Evolutionary conservation across 805 yeast species (phyloP).

Genomic region (Yarrowia alimentaria): DNA sequence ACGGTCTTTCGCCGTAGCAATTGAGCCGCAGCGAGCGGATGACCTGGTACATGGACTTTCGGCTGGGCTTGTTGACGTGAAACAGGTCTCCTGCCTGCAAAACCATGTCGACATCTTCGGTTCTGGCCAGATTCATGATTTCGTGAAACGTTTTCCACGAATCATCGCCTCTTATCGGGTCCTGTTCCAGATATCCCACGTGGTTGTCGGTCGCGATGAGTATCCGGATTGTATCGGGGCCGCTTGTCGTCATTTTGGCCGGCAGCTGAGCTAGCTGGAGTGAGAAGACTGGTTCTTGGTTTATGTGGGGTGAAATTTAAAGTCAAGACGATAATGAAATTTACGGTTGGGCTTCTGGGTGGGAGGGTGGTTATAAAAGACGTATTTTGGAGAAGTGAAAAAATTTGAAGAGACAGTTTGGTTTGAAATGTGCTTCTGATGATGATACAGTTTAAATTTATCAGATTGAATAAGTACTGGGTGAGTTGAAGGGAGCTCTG

Average conservation of each 20-base stretch:
- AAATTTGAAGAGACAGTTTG: too few species aligned
- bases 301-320: not conserved
- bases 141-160: constrained; percentile 87
- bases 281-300: too few species aligned
- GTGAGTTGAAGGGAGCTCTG: too few species aligned
- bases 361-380: too few species aligned
- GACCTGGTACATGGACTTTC: constrained; percentile 81
- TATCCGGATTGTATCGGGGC: constrained; percentile 68
- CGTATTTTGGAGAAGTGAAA: too few species aligned
- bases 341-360: too few species aligned
- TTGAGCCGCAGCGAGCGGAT: constrained; percentile 64
- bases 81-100: constrained; percentile 91
- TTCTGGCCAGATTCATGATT: constrained; percentile 66
- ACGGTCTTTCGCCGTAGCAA: constrained; percentile 84
- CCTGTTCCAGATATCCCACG: constrained; percentile 88
- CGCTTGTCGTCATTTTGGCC: constrained; percentile 35
- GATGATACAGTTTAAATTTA: too few species aligned
- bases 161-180: constrained; percentile 87
- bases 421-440: too few species aligned
- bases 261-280: too few species aligned
- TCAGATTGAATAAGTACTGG: too few species aligned
- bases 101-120: constrained; percentile 78
- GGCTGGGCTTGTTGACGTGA: constrained; percentile 84
- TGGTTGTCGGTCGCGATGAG: constrained; percentile 93
- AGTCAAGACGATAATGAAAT: too few species aligned